Evolutionary conservation across 2,329 filamentous ascomycete species (phyloP), one percentile per base, ranked within the genome.

Genomic region (Trichophyton verrucosum): DNA sequence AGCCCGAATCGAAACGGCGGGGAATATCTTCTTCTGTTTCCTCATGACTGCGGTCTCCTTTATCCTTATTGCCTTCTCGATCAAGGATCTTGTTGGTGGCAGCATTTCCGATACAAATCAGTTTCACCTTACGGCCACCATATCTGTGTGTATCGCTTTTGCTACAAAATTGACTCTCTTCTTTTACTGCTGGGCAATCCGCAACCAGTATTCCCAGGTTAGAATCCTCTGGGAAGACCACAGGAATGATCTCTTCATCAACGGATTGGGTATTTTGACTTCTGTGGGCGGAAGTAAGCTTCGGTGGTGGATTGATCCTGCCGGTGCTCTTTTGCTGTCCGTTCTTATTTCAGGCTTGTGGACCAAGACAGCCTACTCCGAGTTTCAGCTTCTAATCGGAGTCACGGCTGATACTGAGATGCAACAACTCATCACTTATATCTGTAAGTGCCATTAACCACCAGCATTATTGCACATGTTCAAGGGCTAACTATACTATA

Each of bases 171-270:
- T 97, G 15, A 69, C 68, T 3, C 80, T 97, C 0, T 97, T 96
- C 73, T 68, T 95, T 27, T 97, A 96, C 78, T 97, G 94, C 76
- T 97, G 87, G 84, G 84, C 89, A 3, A 76, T 97, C 68, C 86
- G 92, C 66, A 86, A 96, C 76, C 88, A 89, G 68, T 96, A 97
- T 78, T 90, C 85, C 63, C 91, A 96, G 73, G 85, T 96, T 65
- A 83, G 88, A 61, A 96, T 96, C 71, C 78, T 97, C 13, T 96
- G 91, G 91, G 89, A 95, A 73, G 92, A 97, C 70, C 94, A 99
- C 76, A 86, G 94, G 64, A 99, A 99, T 71, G 94, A 99, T 71
- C 80, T 99, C n/a, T 80, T 96, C 68, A 90, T 99, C 81, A 99
- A 97, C 73, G 90, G 90, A 60, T 90, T 95, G 67, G 91, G 88